A percentile compares a stretch with the other conserved stretches of the same genome.
phyloP scores from a whole-genome alignment of 1,139 yeast genomes.

The Arxiozyma heterogenica region DNA sequence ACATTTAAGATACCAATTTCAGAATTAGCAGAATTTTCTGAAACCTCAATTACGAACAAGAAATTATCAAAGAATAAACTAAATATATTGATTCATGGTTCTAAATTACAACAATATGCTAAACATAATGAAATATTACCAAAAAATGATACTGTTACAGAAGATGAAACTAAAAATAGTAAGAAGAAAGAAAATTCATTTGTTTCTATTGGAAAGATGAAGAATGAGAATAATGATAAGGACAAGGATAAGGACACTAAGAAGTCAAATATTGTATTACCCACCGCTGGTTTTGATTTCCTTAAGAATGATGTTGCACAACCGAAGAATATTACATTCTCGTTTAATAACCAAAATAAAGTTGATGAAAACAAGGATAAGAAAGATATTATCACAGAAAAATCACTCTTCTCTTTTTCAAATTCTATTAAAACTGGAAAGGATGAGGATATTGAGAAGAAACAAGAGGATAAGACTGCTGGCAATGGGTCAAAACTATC shows the following conservation, averaged over 20 bases:
- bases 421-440: background rate
- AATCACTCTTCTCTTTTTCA: background rate
- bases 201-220: background rate
- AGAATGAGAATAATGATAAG: background rate
- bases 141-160: background rate
- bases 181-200: background rate
- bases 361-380: background rate
- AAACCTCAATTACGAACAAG: background rate
- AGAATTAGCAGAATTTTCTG: background rate
- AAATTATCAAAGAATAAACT: constrained; percentile 7
- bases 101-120: background rate
- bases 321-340: constrained; percentile 9
- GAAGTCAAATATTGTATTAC: constrained; percentile 12
- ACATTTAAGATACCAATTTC: background rate
- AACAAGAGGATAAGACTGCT: background rate
- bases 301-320: constrained; percentile 18
- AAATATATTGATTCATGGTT: constrained; percentile 9
- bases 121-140: background rate
- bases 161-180: background rate
- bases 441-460: constrained; percentile 4
- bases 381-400: background rate
- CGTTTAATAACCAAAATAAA: background rate
- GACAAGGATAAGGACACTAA: background rate
- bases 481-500: background rate
- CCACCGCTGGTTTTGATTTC: constrained; percentile 27